phyloP scores from a whole-genome alignment of 257 asterid species.

The Misopates orontium region DNA sequence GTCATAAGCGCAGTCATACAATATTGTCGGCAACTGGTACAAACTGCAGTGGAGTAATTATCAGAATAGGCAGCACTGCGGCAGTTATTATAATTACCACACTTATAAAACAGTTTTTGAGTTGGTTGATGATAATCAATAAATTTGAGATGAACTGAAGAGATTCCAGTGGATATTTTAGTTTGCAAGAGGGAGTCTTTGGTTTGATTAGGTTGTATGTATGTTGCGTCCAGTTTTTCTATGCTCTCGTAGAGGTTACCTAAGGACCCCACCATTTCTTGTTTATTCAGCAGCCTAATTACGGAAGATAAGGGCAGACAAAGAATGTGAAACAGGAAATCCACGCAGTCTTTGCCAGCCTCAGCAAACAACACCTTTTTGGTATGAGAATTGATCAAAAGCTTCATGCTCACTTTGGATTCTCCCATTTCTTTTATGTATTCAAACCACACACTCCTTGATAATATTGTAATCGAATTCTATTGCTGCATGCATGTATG shows the following conservation, averaged over 20 bases:
- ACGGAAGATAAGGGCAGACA: constrained; percentile 27
- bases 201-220: constrained; percentile 19
- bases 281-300: constrained; percentile 21
- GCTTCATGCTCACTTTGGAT: constrained; percentile 37
- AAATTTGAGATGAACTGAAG: constrained; percentile 15
- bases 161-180: not conserved
- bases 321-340: constrained; percentile 27
- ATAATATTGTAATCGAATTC: too few species aligned
- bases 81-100: not conserved
- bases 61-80: constrained; percentile 15
- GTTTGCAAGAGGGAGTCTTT: constrained; percentile 36
- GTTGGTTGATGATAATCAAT: not conserved
- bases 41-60: constrained; percentile 9
- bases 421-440: constrained; percentile 3
- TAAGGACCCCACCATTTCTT: constrained; percentile 25
- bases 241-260: constrained; percentile 33
- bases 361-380: constrained; percentile 41
- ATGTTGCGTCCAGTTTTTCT: constrained; percentile 27
- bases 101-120: constrained; percentile 2
- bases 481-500: too few species aligned
- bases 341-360: constrained; percentile 39
- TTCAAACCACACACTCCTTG: too few species aligned
- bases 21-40: not conserved
- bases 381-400: constrained; percentile 30
- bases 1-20: not conserved